A percentile compares a stretch with the other conserved stretches of the same genome.
phyloP scores from a whole-genome alignment of 306 rosid genomes.

The apple (Malus domestica) region ASM211411v1 NC_041797.1:16033501-16034000 shows the following conservation, averaged over 20 bases:
- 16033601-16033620: slow-evolving; percentile 89
- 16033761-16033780: slow-evolving; percentile 30
- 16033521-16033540: slow-evolving; percentile 81
- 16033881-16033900: slow-evolving; percentile 48
- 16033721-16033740: slow-evolving; percentile 20
- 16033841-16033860: slow-evolving; percentile 35
- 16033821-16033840: slow-evolving; percentile 35
- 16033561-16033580: slow-evolving; percentile 89
- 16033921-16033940: slow-evolving; percentile 97
- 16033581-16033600: slow-evolving; percentile 90
- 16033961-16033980: slow-evolving; percentile 47
- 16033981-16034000: slow-evolving; percentile 29
- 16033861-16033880: slow-evolving; percentile 45
- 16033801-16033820: slow-evolving; percentile 39
- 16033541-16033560: slow-evolving; percentile 82
- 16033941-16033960: slow-evolving; percentile 71
- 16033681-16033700: slow-evolving; percentile 39
- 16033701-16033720: slow-evolving; percentile 39
- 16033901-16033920: slow-evolving; percentile 85
- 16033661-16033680: slow-evolving; percentile 56
- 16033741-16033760: slow-evolving; percentile 27
- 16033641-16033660: slow-evolving; percentile 67
- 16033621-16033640: slow-evolving; percentile 89
- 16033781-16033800: slow-evolving; percentile 30
- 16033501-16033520: slow-evolving; percentile 56